Evolutionary conservation across 768 basidiomycete species (phyloP).

Genomic region (Lactarius sanguifluus): DNA sequence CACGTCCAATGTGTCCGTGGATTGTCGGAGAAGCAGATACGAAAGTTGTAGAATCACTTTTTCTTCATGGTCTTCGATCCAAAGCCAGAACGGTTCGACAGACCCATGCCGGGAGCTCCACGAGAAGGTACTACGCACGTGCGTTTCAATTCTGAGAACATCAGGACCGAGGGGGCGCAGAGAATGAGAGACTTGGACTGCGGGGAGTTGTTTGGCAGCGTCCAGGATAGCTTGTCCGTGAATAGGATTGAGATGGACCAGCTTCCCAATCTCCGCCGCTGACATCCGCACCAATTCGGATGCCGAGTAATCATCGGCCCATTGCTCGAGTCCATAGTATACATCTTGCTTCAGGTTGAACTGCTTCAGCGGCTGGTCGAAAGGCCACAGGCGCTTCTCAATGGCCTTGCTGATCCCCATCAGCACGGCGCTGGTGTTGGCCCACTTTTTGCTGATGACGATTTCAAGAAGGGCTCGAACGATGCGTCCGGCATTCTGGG

Average conservation of each 20-base stretch:
- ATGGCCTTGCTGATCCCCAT: conserved; percentile 92
- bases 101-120: conserved; percentile 81
- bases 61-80: conserved; percentile 89
- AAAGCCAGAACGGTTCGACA: conserved; percentile 90
- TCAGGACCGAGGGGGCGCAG: conserved; percentile 84
- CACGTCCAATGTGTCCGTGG: conserved; percentile 56
- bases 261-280: conserved; percentile 67
- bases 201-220: conserved; percentile 85
- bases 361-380: conserved; percentile 86
- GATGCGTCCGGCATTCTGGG: conserved; percentile 94
- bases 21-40: conserved; percentile 68
- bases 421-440: conserved; percentile 71
- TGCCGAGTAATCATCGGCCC: conserved; percentile 79
- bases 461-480: conserved; percentile 94
- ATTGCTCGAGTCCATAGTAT: conserved; percentile 71
- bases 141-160: conserved; percentile 72
- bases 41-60: conserved; percentile 78
- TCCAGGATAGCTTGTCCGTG: conserved; percentile 78
- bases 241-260: conserved; percentile 81
- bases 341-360: conserved; percentile 76
- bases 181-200: conserved; percentile 58
- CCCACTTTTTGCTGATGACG: conserved; percentile 90
- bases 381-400: conserved; percentile 93
- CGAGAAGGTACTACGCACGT: conserved; percentile 63
- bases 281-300: conserved; percentile 67